Evolutionary conservation across 192 early-diverging fungal species (phyloP).

Genomic region (Linnemannia schmuckeri): DNA sequence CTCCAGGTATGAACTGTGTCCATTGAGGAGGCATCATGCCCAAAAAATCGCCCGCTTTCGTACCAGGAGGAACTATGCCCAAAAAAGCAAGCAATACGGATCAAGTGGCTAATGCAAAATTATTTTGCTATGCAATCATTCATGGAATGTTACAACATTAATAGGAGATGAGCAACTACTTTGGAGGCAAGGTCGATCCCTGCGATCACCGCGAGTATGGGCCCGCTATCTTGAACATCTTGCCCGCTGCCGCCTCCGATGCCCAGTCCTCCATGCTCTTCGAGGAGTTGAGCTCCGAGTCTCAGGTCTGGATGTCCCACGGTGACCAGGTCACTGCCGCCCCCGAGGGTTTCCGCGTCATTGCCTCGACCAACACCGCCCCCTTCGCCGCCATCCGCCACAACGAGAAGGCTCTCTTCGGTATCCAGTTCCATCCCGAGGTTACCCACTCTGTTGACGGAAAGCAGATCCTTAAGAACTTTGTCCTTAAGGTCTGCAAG

Average conservation of each 20-base stretch:
- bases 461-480: constrained; percentile 88
- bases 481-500: constrained; percentile 91
- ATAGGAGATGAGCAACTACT: constrained; percentile 89
- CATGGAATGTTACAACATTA: neutral
- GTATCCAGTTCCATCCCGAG: constrained; percentile 99
- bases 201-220: constrained; percentile 97
- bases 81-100: neutral
- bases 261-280: constrained; percentile 42
- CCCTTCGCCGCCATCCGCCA: constrained; percentile 93
- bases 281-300: constrained; percentile 37
- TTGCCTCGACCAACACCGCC: constrained; percentile 89
- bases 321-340: constrained; percentile 92
- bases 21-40: neutral
- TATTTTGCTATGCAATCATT: neutral
- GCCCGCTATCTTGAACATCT: constrained; percentile 82
- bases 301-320: constrained; percentile 97
- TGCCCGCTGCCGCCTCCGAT: constrained; percentile 42
- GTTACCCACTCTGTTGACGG: constrained; percentile 97
- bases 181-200: constrained; percentile 89
- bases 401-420: constrained; percentile 85
- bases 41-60: neutral
- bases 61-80: neutral
- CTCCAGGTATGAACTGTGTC: constrained; percentile 75
- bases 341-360: constrained; percentile 85
- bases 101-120: neutral